These are phyloP conservation scores for Besnoitia besnoiti DNA, from an alignment of 169 alveolate species.

Conservation along the genomic window DNA sequence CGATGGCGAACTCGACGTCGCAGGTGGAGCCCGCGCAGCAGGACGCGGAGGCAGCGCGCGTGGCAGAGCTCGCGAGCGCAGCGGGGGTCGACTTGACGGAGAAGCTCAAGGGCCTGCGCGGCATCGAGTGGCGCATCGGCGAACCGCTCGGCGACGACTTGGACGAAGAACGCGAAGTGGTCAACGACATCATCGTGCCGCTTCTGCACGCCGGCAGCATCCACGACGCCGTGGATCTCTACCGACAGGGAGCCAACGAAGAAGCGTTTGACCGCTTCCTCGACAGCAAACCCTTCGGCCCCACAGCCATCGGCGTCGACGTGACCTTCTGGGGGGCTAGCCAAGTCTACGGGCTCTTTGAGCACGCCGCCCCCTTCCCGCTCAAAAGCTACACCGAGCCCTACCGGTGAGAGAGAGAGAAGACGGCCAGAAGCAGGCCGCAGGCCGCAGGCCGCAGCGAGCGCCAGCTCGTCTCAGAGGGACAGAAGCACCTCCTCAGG, in stretches of 20 bases:
- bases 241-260: background rate
- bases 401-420: background rate
- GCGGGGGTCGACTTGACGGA: background rate
- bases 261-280: background rate
- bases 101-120: background rate
- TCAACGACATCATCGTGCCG: background rate
- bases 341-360: conserved; percentile 32
- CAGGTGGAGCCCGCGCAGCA: background rate
- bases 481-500: too few relatives aligned
- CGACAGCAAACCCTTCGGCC: conserved; percentile 31
- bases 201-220: background rate
- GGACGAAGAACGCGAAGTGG: background rate
- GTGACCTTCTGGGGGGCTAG: background rate
- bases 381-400: background rate
- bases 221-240: background rate
- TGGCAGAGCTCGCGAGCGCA: background rate
- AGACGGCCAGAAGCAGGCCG: background rate
- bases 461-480: too few relatives aligned
- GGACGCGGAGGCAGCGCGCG: background rate
- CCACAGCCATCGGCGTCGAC: conserved; percentile 4
- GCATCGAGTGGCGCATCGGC: background rate
- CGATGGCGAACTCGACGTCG: background rate
- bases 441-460: background rate
- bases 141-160: background rate
- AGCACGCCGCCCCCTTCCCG: conserved; percentile 11